phyloP scores from a whole-genome alignment of 768 basidiomycete genomes.

The Zangia roseola region DNA sequence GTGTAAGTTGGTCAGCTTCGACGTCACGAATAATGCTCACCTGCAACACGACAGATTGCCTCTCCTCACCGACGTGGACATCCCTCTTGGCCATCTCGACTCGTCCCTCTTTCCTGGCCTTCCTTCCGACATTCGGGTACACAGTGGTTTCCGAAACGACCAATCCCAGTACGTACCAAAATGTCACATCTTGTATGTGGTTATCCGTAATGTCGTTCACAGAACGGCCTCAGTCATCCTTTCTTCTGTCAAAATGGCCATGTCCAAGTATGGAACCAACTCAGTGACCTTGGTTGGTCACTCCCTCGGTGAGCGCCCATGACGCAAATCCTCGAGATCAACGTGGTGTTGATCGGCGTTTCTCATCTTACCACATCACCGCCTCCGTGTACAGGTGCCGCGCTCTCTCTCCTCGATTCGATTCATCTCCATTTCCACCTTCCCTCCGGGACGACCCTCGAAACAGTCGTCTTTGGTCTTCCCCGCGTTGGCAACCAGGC shows the following conservation, averaged over 20 bases:
- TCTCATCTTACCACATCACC: too few relatives aligned
- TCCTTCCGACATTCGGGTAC: constrained; percentile 37
- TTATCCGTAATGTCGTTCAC: constrained; percentile 7
- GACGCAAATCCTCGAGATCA: neutral
- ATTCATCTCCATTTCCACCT: constrained; percentile 36
- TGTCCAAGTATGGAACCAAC: constrained; percentile 33
- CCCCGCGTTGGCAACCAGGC: constrained; percentile 52
- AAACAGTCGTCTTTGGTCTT: constrained; percentile 32
- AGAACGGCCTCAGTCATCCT: constrained; percentile 41
- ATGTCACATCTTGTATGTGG: neutral
- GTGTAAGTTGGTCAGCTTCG: constrained; percentile 20
- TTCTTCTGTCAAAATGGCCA: constrained; percentile 38
- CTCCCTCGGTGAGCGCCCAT: constrained; percentile 38
- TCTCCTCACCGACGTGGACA: neutral
- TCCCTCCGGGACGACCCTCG: constrained; percentile 27
- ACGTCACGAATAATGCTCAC: neutral
- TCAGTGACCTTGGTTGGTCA: constrained; percentile 45
- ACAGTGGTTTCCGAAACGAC: constrained; percentile 43
- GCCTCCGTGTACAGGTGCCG: constrained; percentile 27
- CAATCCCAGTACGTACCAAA: constrained; percentile 40
- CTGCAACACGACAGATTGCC: neutral
- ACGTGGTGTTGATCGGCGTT: neutral
- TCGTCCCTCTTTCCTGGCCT: constrained; percentile 47
- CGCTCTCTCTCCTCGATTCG: constrained; percentile 35
- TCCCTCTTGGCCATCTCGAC: constrained; percentile 29